Evolutionary conservation across 148 eudicot species (phyloP), one percentile per base, ranked within the genome.

Genomic region (Drosera capensis): DNA sequence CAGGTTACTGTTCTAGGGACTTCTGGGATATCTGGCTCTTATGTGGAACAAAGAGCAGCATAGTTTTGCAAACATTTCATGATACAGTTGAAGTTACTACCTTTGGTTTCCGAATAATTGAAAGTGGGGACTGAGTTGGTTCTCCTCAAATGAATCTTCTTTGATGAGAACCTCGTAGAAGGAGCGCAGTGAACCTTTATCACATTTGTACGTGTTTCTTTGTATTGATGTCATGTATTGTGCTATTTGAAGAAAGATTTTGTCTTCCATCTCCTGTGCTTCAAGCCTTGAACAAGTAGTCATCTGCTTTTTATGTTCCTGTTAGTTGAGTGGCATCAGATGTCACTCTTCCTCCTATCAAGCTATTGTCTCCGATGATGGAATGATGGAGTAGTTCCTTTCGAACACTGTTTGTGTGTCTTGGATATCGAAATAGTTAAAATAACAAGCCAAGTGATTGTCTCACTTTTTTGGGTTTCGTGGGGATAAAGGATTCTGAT

Each of bases 1-100:
- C 77, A 80, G 95, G 76, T 85, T 41, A 67, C 95, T 1, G 82
- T 85, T 43, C 71, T 85, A n/a, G 95, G 90, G 55, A 85, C 90
- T 23, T 85, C 90, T 51, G 95, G 95, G 48, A 66, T 85, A 38
- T 70, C 95, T 36, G 95, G 95, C 58, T 85, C 95, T 34, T 85
- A 80, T 62, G 78, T 85, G 44, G 95, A 85, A 73, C 79, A 80
- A 55, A 77, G 95, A 77, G 75, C 73, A 41, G 64, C 39, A 51
- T 55, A 52, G 23, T 41, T 17, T 41, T 11, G n/a, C n/a, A n/a
- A n/a, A n/a, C n/a, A 14, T 2, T 17, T 39, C 18, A 14, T 39
- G 18, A 1, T 14, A 14, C 17, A 39, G 14, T 39, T 14, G 43
- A 3, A 39, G 18, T 17, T 0, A 38, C 26, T 14, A 8, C 12